Conservation (phyloP, 1,284 basidiomycete species). For the Moesziomyces antarcticus region DNA sequence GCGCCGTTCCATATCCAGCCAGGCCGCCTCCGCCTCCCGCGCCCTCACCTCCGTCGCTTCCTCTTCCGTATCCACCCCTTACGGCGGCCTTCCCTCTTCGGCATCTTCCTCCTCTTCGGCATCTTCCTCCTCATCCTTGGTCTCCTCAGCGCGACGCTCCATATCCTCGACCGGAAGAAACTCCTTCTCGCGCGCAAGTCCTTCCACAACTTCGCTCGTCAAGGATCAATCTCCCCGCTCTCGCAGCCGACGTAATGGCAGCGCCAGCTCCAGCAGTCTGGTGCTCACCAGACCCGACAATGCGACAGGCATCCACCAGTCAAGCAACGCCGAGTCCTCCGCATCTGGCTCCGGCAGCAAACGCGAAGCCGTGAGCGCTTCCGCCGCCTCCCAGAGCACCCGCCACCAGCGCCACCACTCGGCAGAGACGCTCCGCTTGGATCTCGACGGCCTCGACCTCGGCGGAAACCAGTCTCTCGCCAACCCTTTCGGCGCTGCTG, state of each 20-base stretch:
- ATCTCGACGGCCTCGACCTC: slow-evolving; percentile 59
- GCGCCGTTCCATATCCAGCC: slow-evolving; percentile 36
- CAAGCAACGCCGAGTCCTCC: background rate
- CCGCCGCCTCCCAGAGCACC: background rate
- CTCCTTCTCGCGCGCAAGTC: slow-evolving; percentile 7
- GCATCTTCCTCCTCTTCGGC: slow-evolving; percentile 17
- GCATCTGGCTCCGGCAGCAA: background rate
- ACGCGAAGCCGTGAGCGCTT: background rate
- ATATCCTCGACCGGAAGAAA: slow-evolving; percentile 2
- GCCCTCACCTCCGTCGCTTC: slow-evolving; percentile 10
- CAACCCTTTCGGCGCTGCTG: background rate
- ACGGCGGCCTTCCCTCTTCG: slow-evolving; percentile 19
- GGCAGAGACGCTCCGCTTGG: slow-evolving; percentile 42
- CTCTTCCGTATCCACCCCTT: slow-evolving; percentile 19
- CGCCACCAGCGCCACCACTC: slow-evolving; percentile 28
- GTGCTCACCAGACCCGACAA: background rate
- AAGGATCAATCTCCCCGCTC: background rate
- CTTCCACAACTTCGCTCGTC: background rate
- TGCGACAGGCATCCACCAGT: background rate
- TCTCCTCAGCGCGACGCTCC: slow-evolving; percentile 10
- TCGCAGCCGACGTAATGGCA: slow-evolving; percentile 3
- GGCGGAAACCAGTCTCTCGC: slow-evolving; percentile 26
- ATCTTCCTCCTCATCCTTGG: slow-evolving; percentile 15
- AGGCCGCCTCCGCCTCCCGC: slow-evolving; percentile 32
- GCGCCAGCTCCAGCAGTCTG: slow-evolving; percentile 9